These are phyloP conservation scores for Lactarius pseudohatsudake DNA, from an alignment of 768 basidiomycete genomes.

Conservation along the genomic window DNA sequence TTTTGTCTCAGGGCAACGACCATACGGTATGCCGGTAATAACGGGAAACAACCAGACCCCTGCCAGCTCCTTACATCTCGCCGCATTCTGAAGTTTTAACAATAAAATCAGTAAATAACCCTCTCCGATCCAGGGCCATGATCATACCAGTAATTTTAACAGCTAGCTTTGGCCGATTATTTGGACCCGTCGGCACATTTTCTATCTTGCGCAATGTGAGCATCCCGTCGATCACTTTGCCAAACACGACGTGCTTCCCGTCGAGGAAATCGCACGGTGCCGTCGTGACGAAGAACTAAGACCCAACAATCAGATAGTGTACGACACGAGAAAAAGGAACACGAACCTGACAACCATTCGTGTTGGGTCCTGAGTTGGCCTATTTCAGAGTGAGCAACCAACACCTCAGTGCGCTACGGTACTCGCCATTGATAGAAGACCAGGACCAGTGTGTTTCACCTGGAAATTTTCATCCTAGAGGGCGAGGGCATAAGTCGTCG, in stretches of 20 bases:
- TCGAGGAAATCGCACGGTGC: conserved; percentile 95
- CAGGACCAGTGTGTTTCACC: conserved; percentile 83
- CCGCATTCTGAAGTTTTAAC: conserved; percentile 38
- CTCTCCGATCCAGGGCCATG: neutral
- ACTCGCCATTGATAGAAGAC: conserved; percentile 86
- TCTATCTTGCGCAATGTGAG: conserved; percentile 95
- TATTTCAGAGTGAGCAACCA: conserved; percentile 34
- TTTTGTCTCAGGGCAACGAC: neutral
- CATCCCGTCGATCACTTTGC: conserved; percentile 89
- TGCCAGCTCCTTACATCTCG: conserved; percentile 37
- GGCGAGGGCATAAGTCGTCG: conserved; percentile 5
- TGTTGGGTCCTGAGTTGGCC: conserved; percentile 95
- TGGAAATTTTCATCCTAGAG: conserved; percentile 90
- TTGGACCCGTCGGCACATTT: conserved; percentile 88
- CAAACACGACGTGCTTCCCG: conserved; percentile 92
- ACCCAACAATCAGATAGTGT: neutral
- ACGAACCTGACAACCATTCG: conserved; percentile 85
- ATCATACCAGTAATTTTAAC: conserved; percentile 83
- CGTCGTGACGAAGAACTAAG: conserved; percentile 94
- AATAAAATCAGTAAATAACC: neutral
- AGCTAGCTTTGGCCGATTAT: conserved; percentile 84
- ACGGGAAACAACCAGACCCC: neutral
- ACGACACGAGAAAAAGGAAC: neutral
- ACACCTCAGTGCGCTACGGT: neutral
- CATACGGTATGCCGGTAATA: neutral